Base-by-base conservation (phyloP, 306 rosid species). In the Quercus gilva region DNA sequence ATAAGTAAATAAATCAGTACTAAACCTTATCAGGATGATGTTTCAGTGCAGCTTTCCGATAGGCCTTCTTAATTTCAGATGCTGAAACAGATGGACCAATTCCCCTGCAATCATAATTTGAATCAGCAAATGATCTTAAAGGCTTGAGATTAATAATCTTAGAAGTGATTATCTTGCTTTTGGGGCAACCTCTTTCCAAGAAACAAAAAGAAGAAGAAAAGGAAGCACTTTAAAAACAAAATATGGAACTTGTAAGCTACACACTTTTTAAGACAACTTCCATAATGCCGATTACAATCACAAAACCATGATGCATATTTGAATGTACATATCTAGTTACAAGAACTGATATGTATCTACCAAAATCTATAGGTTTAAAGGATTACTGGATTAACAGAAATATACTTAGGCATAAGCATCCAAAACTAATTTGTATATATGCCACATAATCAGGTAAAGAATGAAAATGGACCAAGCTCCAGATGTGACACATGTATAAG, bases 11-110 rank as follows among this genome's bases (percentile, higher is more conserved):
- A 71, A 55, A 72, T 41, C 18, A 81, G 4, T 35, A 31, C 77
- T 75, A 58, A 77, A 95, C 98, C 97, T 95, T 95, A 88, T 95
- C 99, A 15, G 99, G 98, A 87, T 95, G 99, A 84, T 95, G 94
- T 80, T 92, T 89, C 61, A 95, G 99, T 78, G 99, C 99, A 85
- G 99, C 99, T 91, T 92, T 95, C 76, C 98, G 91, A 83, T 95
- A 95, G 41, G 99, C 99, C 90, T 91, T 95, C 88, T 90, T 95
- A 84, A 95, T 92, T 78, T 92, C 99, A 81, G 96, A 87, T 76
- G 88, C 76, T 25, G 98, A 89, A 78, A 86, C 90, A 78, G 94
- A 90, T 52, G 92, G 96, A 81, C 90, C 94, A 53, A 95, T 88
- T 75, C 99, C 99, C 92, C 98, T 95, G 90, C 80, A 82, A 88